These are phyloP conservation scores for Cercophora sp. DNA, from an alignment of 495 filamentous ascomycete genomes.

Conservation along the genomic window DNA sequence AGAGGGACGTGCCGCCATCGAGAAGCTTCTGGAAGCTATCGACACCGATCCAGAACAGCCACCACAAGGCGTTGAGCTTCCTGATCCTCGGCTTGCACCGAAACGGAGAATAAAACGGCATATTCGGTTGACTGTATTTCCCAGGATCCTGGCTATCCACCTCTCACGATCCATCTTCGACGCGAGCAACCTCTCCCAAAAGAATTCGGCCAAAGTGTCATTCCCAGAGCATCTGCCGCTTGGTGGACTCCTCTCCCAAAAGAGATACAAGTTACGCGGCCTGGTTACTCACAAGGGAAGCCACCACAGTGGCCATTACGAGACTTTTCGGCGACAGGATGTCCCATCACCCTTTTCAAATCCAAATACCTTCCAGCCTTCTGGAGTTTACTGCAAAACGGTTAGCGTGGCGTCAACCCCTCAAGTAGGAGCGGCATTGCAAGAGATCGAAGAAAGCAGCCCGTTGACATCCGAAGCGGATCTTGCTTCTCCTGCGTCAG, in stretches of 20 bases:
- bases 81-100: slow-evolving; percentile 66
- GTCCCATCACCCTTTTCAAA: slow-evolving; percentile 70
- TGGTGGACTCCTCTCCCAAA: slow-evolving; percentile 72
- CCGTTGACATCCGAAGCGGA: slow-evolving; percentile 39
- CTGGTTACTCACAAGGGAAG: slow-evolving; percentile 93
- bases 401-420: slow-evolving; percentile 42
- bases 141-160: slow-evolving; percentile 85
- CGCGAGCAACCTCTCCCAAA: slow-evolving; percentile 64
- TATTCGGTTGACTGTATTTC: slow-evolving; percentile 79
- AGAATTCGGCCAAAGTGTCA: slow-evolving; percentile 88
- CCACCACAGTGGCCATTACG: slow-evolving; percentile 95
- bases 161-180: slow-evolving; percentile 90
- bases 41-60: slow-evolving; percentile 71
- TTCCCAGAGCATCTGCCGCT: slow-evolving; percentile 83
- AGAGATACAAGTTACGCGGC: slow-evolving; percentile 78
- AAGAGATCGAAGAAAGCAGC: slow-evolving; percentile 27
- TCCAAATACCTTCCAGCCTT: slow-evolving; percentile 67
- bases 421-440: slow-evolving; percentile 23
- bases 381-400: slow-evolving; percentile 62
- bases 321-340: slow-evolving; percentile 89
- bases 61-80: slow-evolving; percentile 69
- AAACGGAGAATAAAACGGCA: slow-evolving; percentile 81
- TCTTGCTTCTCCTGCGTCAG: slow-evolving; percentile 26
- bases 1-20: slow-evolving; percentile 44
- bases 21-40: slow-evolving; percentile 57